phyloP scores from a whole-genome alignment of 257 asterid genomes.

The Henckelia pumila region DNA sequence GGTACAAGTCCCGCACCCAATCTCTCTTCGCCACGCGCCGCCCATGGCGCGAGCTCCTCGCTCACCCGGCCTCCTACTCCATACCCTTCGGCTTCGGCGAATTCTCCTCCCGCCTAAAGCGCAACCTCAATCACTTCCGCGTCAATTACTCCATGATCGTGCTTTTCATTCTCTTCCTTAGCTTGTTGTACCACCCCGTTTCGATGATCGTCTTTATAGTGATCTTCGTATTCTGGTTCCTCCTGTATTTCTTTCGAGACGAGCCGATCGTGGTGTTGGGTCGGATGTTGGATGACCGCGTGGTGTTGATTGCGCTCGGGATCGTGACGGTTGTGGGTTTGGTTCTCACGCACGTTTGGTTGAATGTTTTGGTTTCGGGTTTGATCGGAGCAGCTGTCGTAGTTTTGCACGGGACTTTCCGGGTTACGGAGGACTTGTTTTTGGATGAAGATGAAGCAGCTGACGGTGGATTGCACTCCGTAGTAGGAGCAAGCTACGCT shows the following conservation, averaged over 20 bases:
- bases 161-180: constrained; percentile 46
- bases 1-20: constrained; percentile 40
- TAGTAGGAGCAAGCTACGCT: constrained; percentile 41
- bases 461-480: constrained; percentile 54
- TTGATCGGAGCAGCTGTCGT: constrained; percentile 40
- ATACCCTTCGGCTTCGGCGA: constrained; percentile 43
- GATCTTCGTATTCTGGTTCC: constrained; percentile 48
- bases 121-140: constrained; percentile 62
- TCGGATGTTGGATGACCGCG: constrained; percentile 64
- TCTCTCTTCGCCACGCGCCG: constrained; percentile 51
- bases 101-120: constrained; percentile 40
- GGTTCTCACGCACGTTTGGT: constrained; percentile 59
- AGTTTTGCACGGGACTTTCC: constrained; percentile 49
- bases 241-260: constrained; percentile 56
- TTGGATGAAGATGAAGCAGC: constrained; percentile 60
- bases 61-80: constrained; percentile 63
- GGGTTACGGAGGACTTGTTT: constrained; percentile 67
- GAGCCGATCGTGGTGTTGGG: constrained; percentile 51
- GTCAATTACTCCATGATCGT: constrained; percentile 52
- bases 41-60: constrained; percentile 71
- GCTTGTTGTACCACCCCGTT: constrained; percentile 65
- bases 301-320: constrained; percentile 41
- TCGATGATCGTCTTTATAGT: constrained; percentile 57
- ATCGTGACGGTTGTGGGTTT: constrained; percentile 45
- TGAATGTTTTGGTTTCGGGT: constrained; percentile 57